phyloP scores from a whole-genome alignment of 192 early-diverging fungal species.

The Podila verticillata region DNA sequence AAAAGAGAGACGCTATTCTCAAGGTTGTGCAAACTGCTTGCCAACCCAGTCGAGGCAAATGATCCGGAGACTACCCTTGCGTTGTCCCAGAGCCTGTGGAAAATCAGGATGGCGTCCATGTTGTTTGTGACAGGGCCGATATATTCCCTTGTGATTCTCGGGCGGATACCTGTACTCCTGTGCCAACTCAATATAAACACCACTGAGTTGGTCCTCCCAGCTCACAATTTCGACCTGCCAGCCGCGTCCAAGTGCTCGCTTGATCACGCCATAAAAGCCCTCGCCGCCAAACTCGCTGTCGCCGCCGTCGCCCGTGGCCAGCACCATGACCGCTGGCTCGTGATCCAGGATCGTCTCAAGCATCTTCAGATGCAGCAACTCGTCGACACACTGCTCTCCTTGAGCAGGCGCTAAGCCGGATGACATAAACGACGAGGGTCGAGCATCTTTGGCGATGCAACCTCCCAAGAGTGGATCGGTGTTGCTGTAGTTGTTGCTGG shows the following conservation, averaged over 20 bases:
- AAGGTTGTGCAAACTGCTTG: neutral
- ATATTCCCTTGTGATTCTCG: neutral
- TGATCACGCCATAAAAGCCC: slow-evolving; percentile 51
- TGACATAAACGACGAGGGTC: no score
- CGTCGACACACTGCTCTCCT: slow-evolving; percentile 59
- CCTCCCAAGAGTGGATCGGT: neutral
- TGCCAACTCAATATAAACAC: slow-evolving; percentile 36
- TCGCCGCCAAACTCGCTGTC: slow-evolving; percentile 57
- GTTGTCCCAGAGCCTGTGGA: neutral
- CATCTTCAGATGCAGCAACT: slow-evolving; percentile 59
- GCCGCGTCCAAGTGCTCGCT: slow-evolving; percentile 51
- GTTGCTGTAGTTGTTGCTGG: slow-evolving; percentile 1
- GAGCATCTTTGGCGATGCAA: no score
- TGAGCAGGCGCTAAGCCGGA: neutral
- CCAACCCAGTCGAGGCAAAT: slow-evolving; percentile 2
- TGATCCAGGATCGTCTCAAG: slow-evolving; percentile 54
- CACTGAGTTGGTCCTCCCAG: slow-evolving; percentile 57
- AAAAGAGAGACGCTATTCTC: neutral
- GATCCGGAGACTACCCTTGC: neutral
- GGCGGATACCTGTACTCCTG: slow-evolving; percentile 31
- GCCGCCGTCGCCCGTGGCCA: slow-evolving; percentile 56
- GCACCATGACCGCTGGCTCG: slow-evolving; percentile 52
- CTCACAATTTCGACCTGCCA: slow-evolving; percentile 60
- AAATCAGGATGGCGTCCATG: neutral
- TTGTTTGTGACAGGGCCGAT: neutral